These are phyloP conservation scores for Petunia hybrid DNA, from an alignment of 305 asterid genomes.

Conservation along the genomic window DNA sequence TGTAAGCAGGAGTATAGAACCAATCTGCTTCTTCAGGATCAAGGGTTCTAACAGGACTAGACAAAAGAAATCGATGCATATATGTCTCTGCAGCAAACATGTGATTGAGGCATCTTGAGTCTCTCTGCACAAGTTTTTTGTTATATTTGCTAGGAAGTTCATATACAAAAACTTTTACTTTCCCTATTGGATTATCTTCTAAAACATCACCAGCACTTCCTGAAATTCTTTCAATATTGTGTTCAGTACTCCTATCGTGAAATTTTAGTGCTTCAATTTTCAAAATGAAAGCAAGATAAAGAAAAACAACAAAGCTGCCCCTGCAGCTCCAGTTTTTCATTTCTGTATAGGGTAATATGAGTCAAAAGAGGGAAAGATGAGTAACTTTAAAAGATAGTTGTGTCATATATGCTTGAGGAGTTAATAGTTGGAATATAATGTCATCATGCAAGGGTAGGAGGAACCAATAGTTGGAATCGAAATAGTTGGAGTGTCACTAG, in stretches of 20 bases:
- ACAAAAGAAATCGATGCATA: conserved; percentile 73
- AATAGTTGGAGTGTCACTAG: too few species aligned
- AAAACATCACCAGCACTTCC: conserved; percentile 88
- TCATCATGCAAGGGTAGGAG: too few species aligned
- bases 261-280: conserved; percentile 44
- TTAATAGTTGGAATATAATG: too few species aligned
- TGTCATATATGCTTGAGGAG: too few species aligned
- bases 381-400: too few species aligned
- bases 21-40: conserved; percentile 81
- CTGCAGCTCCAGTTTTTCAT: too few species aligned
- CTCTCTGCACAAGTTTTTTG: conserved; percentile 71
- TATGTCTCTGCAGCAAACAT: conserved; percentile 88
- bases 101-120: conserved; percentile 72
- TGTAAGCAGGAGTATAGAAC: conserved; percentile 58
- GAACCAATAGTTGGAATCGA: too few species aligned
- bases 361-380: too few species aligned
- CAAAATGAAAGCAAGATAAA: conserved; percentile 32
- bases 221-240: conserved; percentile 50
- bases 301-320: conserved; percentile 31
- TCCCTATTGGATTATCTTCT: conserved; percentile 77
- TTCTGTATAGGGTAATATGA: too few species aligned
- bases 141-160: conserved; percentile 87
- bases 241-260: conserved; percentile 8
- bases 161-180: conserved; percentile 69
- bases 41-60: conserved; percentile 71